These are phyloP conservation scores for Fusarium sp. DNA, from an alignment of 2,329 filamentous ascomycete species.

Conservation along the genomic window DNA sequence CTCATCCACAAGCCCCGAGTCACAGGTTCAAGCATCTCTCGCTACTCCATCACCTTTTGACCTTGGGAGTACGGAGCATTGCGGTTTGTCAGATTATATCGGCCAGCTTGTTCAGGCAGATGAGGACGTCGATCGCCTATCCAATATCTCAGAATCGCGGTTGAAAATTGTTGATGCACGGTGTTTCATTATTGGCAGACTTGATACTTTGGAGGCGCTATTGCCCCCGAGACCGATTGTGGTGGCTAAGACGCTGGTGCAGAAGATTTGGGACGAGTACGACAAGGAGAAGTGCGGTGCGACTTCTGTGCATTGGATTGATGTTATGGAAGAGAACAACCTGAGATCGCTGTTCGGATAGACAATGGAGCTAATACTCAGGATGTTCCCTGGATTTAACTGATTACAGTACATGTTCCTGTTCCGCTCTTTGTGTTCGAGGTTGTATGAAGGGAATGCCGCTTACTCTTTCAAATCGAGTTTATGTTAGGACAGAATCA, in stretches of 20 bases:
- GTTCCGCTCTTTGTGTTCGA: too few relatives aligned
- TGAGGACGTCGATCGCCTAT: conserved; percentile 23
- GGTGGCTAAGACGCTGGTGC: conserved; percentile 30
- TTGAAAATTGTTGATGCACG: conserved; percentile 28
- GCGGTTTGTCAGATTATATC: conserved; percentile 33
- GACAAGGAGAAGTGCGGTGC: conserved; percentile 20
- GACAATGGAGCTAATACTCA: too few relatives aligned
- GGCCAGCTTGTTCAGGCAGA: conserved; percentile 26
- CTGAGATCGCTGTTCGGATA: conserved; percentile 43
- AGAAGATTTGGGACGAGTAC: conserved; percentile 40
- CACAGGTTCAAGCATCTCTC: neutral
- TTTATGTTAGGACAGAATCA: too few relatives aligned
- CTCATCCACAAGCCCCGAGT: neutral
- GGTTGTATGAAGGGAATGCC: too few relatives aligned
- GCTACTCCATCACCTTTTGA: neutral
- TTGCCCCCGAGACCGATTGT: conserved; percentile 31
- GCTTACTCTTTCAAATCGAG: neutral
- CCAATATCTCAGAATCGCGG: conserved; percentile 4
- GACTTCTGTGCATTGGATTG: conserved; percentile 38
- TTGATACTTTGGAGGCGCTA: conserved; percentile 25
- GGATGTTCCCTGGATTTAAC: too few relatives aligned
- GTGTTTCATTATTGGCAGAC: conserved; percentile 12
- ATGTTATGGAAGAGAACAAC: conserved; percentile 42
- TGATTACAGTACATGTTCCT: too few relatives aligned
- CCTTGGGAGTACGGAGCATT: conserved; percentile 17